Evolutionary conservation across 805 yeast species (phyloP), one percentile per base, ranked within the genome.

Genomic region (Barnettozyma siamensis): DNA sequence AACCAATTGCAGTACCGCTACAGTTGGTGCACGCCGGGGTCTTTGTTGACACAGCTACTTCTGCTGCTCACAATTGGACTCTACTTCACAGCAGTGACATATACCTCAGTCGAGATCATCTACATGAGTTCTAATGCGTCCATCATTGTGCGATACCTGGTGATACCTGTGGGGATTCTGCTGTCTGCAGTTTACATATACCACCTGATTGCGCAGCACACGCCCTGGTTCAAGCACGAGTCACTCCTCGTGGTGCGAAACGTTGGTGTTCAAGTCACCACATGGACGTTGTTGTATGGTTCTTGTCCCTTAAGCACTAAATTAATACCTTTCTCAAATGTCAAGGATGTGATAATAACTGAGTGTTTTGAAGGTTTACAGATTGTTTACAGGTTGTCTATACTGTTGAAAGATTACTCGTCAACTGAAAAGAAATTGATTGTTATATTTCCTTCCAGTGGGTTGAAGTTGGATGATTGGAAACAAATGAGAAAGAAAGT

Each of bases 281-380:
- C 67, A 17, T 48, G 57, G 13, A 56, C 62, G 50, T 51, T 51
- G 18, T 31, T 50, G 7, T 50, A 49, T 16, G 43, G 42, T n/a
- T 41, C 15, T 15, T 26, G 15, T 15, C 30, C 30, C 7, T 2
- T 39, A 5, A 19, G 40, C 8, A 59, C 59, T 31, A 50, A 62
- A 21, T 82, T 85, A 55, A 69, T 82, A 10, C 82, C 88, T 0
- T 60, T 69, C 30, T 73, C 71, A 35, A 66, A 66, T 34, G 69
- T 85, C 38, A 70, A 74, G 4, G 91, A 84, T 57, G 58, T 85
- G 10, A 74, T 83, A 0, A 78, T 86, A 20, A 83, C 83, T 55
- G 95, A 86, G 58, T 89, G 85, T 0, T 84, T 86, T 55, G 69
- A 69, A 41, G 82, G 82, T 6, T 73, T 78, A 46, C 80, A 79